Base-by-base conservation (phyloP, 2,329 filamentous ascomycete genomes). In the Metarhizium rileyi region DNA sequence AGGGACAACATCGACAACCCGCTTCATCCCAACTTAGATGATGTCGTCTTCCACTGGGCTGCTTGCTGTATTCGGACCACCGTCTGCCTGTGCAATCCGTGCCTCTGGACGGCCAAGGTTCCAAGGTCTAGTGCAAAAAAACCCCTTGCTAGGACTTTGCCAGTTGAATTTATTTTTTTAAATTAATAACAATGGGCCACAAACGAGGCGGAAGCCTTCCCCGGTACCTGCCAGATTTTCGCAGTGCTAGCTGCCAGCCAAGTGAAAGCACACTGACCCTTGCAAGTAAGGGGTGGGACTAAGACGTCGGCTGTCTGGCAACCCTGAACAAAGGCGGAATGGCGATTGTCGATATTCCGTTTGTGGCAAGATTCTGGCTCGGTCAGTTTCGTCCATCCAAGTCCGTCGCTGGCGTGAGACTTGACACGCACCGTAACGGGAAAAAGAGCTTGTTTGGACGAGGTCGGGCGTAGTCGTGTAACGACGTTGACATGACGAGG, bases 121-220 rank as follows among this genome's bases (percentile, higher is more conserved):
- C 33, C 35, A 22, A 28, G 22, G 35, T 28, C 35, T 16, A 18
- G 14, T 48, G 36, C 26, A 33, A 48, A 35, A 26, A 14, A 16
- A 10, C 35, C n/a, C 20, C 20, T 38, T 16, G 16, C 35, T 20
- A 18, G 18, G n/a, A 38, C 16, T 18, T 38, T 10, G 33, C 9
- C 30, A 55, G 58, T 48, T 50, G 55, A 57, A 57, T 52, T 46
- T 54, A 50, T 57, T 38, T 38, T 20, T 57, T 61, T 53, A 63
- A 61, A 64, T 65, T 62, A 64, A 55, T 52, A 48, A 50, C 56
- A 55, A 55, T 52, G 53, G 48, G 44, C 46, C 54, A 52, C n/a
- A 14, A 33, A 57, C 52, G 52, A 44, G 40, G 53, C 62, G 63
- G 62, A 63, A 63, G 57, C 38, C 23, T 57, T 65, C 61, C 61